These are phyloP conservation scores for Bonia amplexicaulis DNA, from an alignment of 176 grass and related monocot genomes.

Conservation along the genomic window DNA sequence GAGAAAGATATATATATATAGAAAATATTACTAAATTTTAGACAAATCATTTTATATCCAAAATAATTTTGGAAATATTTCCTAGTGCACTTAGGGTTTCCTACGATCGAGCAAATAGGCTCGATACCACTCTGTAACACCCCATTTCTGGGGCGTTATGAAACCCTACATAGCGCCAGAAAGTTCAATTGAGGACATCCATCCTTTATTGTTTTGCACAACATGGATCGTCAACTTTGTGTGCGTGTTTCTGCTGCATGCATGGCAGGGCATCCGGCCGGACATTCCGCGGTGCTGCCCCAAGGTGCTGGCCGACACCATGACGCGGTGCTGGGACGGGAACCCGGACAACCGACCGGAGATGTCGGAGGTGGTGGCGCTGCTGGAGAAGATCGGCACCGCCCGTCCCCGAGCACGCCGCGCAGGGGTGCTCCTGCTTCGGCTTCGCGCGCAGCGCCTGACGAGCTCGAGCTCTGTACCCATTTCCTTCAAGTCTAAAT, in stretches of 20 bases:
- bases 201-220: too few relatives aligned
- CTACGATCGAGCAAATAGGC: too few relatives aligned
- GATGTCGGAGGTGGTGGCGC: constrained; percentile 74
- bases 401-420: constrained; percentile 13
- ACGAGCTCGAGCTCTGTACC: not conserved
- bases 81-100: too few relatives aligned
- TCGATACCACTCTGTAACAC: too few relatives aligned
- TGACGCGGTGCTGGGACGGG: constrained; percentile 71
- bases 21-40: too few relatives aligned
- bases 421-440: constrained; percentile 54
- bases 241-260: not conserved
- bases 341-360: constrained; percentile 72
- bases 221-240: not conserved
- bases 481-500: not conserved
- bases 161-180: too few relatives aligned
- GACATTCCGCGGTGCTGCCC: constrained; percentile 80
- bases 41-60: too few relatives aligned
- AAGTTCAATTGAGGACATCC: too few relatives aligned
- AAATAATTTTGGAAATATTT: too few relatives aligned
- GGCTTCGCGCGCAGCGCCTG: not conserved
- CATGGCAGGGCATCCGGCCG: constrained; percentile 58
- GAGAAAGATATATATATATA: too few relatives aligned
- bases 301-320: constrained; percentile 50
- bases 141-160: too few relatives aligned
- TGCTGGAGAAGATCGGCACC: constrained; percentile 64